phyloP scores from a whole-genome alignment of 2,329 filamentous ascomycete species.

The Pyrenophora teres region DNA sequence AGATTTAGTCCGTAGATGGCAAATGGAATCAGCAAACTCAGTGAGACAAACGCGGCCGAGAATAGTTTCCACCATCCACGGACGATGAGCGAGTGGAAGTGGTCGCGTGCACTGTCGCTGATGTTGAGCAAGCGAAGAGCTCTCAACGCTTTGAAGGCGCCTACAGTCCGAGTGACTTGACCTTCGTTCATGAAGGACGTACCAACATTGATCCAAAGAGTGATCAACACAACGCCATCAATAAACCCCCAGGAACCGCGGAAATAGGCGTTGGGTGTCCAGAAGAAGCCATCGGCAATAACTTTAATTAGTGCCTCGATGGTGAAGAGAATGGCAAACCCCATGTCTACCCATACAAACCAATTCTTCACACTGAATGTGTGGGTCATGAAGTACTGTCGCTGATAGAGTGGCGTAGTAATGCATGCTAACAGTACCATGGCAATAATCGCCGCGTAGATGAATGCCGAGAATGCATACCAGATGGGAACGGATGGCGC shows the following conservation, averaged over 20 bases:
- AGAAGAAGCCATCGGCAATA: slow-evolving; percentile 92
- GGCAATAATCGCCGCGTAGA: slow-evolving; percentile 90
- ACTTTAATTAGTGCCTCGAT: slow-evolving; percentile 88
- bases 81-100: slow-evolving; percentile 95
- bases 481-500: slow-evolving; percentile 87
- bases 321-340: slow-evolving; percentile 85
- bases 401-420: slow-evolving; percentile 92
- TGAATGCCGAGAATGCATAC: slow-evolving; percentile 91
- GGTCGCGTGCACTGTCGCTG: slow-evolving; percentile 92
- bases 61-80: slow-evolving; percentile 93
- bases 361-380: slow-evolving; percentile 72
- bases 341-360: slow-evolving; percentile 93
- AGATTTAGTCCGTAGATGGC: slow-evolving; percentile 94
- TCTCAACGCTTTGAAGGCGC: slow-evolving; percentile 94
- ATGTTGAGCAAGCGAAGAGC: slow-evolving; percentile 91
- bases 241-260: slow-evolving; percentile 97
- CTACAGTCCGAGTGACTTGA: slow-evolving; percentile 84
- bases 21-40: slow-evolving; percentile 93
- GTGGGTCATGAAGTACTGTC: slow-evolving; percentile 73
- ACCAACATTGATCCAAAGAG: slow-evolving; percentile 91
- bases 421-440: slow-evolving; percentile 98
- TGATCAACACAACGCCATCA: slow-evolving; percentile 86
- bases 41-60: slow-evolving; percentile 89
- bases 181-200: slow-evolving; percentile 82
- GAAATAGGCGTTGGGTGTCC: slow-evolving; percentile 96